phyloP scores from a whole-genome alignment of 805 yeast species.

The Schwanniomyces polymorphus region DNA sequence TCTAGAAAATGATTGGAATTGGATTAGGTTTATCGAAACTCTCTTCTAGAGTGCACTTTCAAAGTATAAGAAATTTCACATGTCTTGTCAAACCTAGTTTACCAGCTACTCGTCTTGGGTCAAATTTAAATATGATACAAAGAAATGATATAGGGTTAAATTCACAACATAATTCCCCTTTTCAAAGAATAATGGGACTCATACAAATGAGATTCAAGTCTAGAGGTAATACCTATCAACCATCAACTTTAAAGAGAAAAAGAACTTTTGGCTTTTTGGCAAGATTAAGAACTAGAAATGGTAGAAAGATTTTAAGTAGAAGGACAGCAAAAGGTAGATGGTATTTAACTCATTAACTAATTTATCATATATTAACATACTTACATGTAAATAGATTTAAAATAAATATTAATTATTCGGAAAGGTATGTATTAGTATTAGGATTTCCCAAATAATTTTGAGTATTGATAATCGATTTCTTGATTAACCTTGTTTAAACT shows the following conservation, averaged over 20 bases:
- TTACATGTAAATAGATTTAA: neutral
- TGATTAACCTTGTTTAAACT: slow-evolving; percentile 72
- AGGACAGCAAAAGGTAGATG: slow-evolving; percentile 90
- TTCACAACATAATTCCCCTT: slow-evolving; percentile 1
- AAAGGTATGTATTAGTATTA: slow-evolving; percentile 13
- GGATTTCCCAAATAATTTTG: slow-evolving; percentile 48
- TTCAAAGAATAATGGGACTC: slow-evolving; percentile 27
- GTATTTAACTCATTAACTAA: slow-evolving; percentile 73
- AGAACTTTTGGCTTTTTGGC: slow-evolving; percentile 88
- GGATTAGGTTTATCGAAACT: neutral
- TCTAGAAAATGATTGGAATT: neutral
- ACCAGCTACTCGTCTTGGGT: slow-evolving; percentile 1
- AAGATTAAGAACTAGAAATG: slow-evolving; percentile 70
- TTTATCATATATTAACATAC: neutral
- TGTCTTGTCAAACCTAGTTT: slow-evolving; percentile 3
- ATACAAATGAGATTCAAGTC: slow-evolving; percentile 73
- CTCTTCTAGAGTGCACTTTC: slow-evolving; percentile 1
- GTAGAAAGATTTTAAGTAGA: slow-evolving; percentile 74
- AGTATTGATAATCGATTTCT: slow-evolving; percentile 59
- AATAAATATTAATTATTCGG: neutral
- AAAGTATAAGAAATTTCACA: slow-evolving; percentile 3
- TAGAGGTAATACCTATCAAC: slow-evolving; percentile 94
- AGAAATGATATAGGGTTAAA: slow-evolving; percentile 1
- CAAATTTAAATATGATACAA: neutral
- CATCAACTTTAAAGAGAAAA: slow-evolving; percentile 86